Evolutionary conservation across 176 grass and related monocot species (phyloP).

Genomic region (Aegilops longissima): DNA sequence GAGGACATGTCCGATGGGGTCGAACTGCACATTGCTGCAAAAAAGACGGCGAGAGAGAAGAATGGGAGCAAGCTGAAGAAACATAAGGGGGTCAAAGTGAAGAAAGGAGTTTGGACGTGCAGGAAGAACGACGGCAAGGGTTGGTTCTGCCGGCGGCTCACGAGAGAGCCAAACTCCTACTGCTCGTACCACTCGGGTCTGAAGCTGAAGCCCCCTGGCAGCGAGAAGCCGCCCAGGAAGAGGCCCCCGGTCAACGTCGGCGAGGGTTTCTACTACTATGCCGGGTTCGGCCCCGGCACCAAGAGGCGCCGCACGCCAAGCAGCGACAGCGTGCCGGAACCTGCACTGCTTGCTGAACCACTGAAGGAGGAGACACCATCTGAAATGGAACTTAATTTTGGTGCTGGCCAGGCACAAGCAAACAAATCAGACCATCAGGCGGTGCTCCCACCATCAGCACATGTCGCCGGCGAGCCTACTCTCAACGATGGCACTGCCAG

Average conservation of each 20-base stretch:
- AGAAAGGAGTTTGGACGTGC: too few species aligned
- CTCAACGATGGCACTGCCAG: background rate
- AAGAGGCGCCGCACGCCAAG: conserved; percentile 37
- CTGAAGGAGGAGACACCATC: background rate
- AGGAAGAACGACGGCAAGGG: background rate
- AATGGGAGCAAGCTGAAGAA: too few species aligned
- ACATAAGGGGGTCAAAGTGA: too few species aligned
- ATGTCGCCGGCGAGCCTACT: too few species aligned
- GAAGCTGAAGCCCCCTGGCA: background rate
- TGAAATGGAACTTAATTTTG: background rate
- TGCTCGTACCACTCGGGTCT: background rate
- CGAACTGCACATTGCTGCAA: too few species aligned
- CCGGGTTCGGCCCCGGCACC: conserved; percentile 40
- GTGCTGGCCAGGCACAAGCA: background rate
- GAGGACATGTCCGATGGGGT: too few species aligned
- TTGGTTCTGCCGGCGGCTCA: background rate
- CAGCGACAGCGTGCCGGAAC: background rate
- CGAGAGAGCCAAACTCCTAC: background rate
- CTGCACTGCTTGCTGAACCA: background rate
- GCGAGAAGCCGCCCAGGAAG: background rate
- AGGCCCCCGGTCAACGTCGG: background rate
- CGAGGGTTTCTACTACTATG: conserved; percentile 56
- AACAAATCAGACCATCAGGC: background rate
- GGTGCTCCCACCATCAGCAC: background rate
- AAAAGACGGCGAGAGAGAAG: too few species aligned